Evolutionary conservation across 176 grass and related monocot species (phyloP), one percentile per base, ranked within the genome.

Genomic region (Ampelocalamus luodianensis): DNA sequence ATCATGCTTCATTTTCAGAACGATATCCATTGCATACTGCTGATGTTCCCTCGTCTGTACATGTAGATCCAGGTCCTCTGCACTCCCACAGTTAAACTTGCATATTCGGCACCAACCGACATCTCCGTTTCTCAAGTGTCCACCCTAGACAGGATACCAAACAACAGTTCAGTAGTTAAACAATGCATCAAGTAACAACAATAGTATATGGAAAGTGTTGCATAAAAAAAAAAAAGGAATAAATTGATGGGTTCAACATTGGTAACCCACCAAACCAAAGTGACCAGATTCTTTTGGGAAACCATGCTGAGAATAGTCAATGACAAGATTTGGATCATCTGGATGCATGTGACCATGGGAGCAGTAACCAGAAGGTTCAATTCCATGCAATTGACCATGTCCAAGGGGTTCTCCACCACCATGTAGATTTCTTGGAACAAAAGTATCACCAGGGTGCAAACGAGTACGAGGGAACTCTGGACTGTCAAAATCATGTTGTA

Each of bases 71-170:
- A 99, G 86, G 58, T 83, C 90, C 64, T 99, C 96, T 64, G 79
- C 88, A 44, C 74, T 99, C 36, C 90, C 91, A 90, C 96, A 99
- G 68, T 92, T 86, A 71, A 96, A 72, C 75, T 82, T 88, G 71
- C 96, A 99, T 92, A 99, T 96, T 45, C 90, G 68, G 71, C 96
- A 99, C 96, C 93, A 99, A 58, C 96, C 91, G 72, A 89, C 46
- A 54, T 85, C 82, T 80, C 82, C 79, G 46, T 92, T 92, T 75
- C 92, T 96, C 34, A 87, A 56, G 64, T 75, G 72, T 69, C 86
- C 83, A 88, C 78, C 87, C 61, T 91, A 68, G 3, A 84, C 24
- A 80, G 46, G 65, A 75, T 17, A 84, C 58, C 40, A n/a, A 49
- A 27, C 62, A 80, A 34, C 15, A 44, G 69, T 38, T 84, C 44